Base-by-base conservation (phyloP, 2,329 filamentous ascomycete species). In the Phoma sp. region DNA sequence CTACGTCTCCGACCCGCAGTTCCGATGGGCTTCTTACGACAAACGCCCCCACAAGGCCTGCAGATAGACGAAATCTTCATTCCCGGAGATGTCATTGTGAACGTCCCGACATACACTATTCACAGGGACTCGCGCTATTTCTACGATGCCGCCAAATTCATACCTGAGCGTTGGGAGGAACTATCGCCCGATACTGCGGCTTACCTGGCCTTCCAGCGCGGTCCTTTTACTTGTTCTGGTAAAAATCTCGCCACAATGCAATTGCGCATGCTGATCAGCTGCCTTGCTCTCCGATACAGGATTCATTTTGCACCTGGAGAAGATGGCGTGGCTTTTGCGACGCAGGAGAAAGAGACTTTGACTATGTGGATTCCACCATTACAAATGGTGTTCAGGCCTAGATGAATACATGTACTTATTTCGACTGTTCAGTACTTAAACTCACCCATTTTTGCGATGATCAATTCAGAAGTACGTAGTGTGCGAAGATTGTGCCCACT, bases 1-100 rank as follows among this genome's bases (percentile, higher is more conserved):
- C 60, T 74, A 47, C 60, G 77, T 0, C 47, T 78, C 11, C 69
- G 76, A 20, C 73, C 75, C 0, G 66, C 74, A 1, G 54, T 75
- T 0, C 60, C 69, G 1, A 65, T 62, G 7, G 74, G 69, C 1
- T 61, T 61, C 2, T 64, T 64, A 2, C 71, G 77, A 1, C 52
- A 67, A 1, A 77, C 76, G 0, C 77, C 77, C 2, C 52, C 61
- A 2, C 49, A 67, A 25, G 72, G 72, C 1, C 28, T 74, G 2
- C 54, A 74, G 5, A 39, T 59, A 10, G 45, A 47, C 23, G 47
- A 49, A 11, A 18, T 11, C 3, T 52, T 28, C 32, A 51, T 60
- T 17, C 57, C 57, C 11, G 57, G 57, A 12, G 28, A 46, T 20
- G 45, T 50, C 14, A 46, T 33, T 5, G 32, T 53, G 21, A 39